Conservation (phyloP, 345 rosid genomes). For the Arabis alpina region DNA sequence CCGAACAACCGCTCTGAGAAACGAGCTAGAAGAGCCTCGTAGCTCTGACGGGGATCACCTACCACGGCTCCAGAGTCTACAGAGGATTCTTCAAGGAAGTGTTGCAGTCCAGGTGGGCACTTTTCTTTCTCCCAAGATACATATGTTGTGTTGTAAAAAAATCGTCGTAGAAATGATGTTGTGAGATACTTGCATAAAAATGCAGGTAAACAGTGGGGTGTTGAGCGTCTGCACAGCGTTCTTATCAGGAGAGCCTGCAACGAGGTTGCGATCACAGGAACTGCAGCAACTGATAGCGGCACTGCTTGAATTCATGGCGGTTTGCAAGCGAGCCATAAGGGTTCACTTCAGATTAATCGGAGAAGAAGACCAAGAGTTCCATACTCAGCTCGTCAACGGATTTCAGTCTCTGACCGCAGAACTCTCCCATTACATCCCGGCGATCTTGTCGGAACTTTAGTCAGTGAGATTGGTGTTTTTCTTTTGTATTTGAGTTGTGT, state of each 20-base stretch:
- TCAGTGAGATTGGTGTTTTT: background rate
- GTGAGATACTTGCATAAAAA: background rate
- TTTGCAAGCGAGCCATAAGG: conserved; percentile 96
- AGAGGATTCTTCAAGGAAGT: conserved; percentile 99
- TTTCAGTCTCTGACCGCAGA: conserved; percentile 98
- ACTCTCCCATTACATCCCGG: conserved; percentile 95
- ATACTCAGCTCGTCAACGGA: conserved; percentile 98
- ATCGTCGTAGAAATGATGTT: conserved; percentile 4
- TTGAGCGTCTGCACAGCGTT: conserved; percentile 98
- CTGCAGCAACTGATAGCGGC: conserved; percentile 98
- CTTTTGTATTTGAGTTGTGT: background rate
- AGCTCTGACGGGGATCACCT: conserved; percentile 97
- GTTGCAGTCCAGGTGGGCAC: conserved; percentile 92
- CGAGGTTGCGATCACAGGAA: conserved; percentile 93
- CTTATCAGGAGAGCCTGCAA: conserved; percentile 97
- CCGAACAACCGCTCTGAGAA: conserved; percentile 86
- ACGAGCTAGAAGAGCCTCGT: conserved; percentile 98
- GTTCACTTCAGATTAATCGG: conserved; percentile 94
- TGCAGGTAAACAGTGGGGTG: conserved; percentile 98
- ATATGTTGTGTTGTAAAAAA: background rate
- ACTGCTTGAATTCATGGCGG: conserved; percentile 97
- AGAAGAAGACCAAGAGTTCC: conserved; percentile 97
- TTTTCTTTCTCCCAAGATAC: background rate
- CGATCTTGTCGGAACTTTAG: conserved; percentile 93
- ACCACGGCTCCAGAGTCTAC: conserved; percentile 95